Conservation (phyloP, 1,139 yeast species). For the Wickerhamomyces sp. region DNA sequence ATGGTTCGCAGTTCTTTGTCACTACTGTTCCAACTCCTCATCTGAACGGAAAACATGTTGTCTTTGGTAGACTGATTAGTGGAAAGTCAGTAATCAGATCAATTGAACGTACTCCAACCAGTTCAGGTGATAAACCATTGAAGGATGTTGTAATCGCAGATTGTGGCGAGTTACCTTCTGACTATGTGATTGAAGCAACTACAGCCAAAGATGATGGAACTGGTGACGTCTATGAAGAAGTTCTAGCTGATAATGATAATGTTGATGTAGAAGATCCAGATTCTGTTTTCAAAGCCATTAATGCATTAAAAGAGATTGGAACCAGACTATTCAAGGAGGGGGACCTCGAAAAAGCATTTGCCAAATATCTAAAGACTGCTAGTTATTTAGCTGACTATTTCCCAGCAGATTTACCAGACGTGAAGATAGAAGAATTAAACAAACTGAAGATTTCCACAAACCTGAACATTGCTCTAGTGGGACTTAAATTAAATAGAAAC, state of each 20-base stretch:
- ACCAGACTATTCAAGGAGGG: constrained; percentile 68
- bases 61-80: constrained; percentile 81
- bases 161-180: constrained; percentile 71
- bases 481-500: constrained; percentile 58
- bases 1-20: constrained; percentile 93
- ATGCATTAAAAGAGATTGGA: constrained; percentile 71
- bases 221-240: constrained; percentile 81
- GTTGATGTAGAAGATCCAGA: constrained; percentile 57
- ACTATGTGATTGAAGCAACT: constrained; percentile 40
- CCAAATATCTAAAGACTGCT: constrained; percentile 69
- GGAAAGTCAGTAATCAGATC: constrained; percentile 80
- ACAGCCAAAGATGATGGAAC: constrained; percentile 63
- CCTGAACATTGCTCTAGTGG: constrained; percentile 73
- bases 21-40: constrained; percentile 83
- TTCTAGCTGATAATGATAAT: constrained; percentile 65
- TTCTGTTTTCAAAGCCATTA: constrained; percentile 63
- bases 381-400: constrained; percentile 65
- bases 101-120: constrained; percentile 68
- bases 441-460: constrained; percentile 56
- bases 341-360: constrained; percentile 49
- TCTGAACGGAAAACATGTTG: constrained; percentile 92
- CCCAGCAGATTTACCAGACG: constrained; percentile 64
- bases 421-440: constrained; percentile 42
- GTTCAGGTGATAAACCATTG: constrained; percentile 57
- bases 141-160: constrained; percentile 66